Percentiles rank a stretch among this genome's conserved stretches.
phyloP scores from a whole-genome alignment of 2,329 filamentous ascomycete genomes.

The Colletotrichum karsti region DNA sequence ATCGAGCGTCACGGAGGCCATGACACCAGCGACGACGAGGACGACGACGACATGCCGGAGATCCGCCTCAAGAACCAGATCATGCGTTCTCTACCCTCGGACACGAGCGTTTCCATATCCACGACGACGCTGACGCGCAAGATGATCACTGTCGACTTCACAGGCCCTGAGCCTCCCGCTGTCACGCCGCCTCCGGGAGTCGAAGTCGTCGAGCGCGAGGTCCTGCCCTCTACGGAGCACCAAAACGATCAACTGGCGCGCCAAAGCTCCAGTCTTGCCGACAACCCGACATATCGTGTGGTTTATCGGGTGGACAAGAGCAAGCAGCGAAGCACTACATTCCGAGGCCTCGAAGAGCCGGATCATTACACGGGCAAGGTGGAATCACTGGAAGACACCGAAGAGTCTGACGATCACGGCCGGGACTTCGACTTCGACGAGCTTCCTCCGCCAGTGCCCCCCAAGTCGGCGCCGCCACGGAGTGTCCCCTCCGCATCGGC shows the following conservation, averaged over 20 bases:
- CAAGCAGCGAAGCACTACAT: conserved; percentile 52
- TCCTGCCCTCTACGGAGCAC: conserved; percentile 49
- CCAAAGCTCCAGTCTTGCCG: conserved; percentile 31
- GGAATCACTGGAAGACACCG: conserved; percentile 36
- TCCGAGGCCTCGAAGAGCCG: conserved; percentile 42
- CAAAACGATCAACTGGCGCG: conserved; percentile 25
- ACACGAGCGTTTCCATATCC: conserved; percentile 67
- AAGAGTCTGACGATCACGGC: conserved; percentile 9
- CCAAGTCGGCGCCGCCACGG: conserved; percentile 22
- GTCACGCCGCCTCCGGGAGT: conserved; percentile 66
- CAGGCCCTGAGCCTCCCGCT: conserved; percentile 57
- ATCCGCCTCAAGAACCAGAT: conserved; percentile 61
- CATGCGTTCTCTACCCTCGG: conserved; percentile 60
- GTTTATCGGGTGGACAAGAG: conserved; percentile 68
- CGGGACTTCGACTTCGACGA: conserved; percentile 6
- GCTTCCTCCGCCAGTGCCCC: conserved; percentile 29
- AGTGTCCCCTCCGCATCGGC: not conserved
- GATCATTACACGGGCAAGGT: conserved; percentile 35
- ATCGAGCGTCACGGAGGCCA: conserved; percentile 43
- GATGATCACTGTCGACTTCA: conserved; percentile 71
- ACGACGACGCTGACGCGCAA: conserved; percentile 68
- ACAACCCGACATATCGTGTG: conserved; percentile 56
- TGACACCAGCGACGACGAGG: conserved; percentile 38
- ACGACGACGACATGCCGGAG: conserved; percentile 55
- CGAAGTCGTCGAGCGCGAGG: conserved; percentile 65